phyloP scores from a whole-genome alignment of 257 asterid species.

The Gardenia jasminoides region DNA sequence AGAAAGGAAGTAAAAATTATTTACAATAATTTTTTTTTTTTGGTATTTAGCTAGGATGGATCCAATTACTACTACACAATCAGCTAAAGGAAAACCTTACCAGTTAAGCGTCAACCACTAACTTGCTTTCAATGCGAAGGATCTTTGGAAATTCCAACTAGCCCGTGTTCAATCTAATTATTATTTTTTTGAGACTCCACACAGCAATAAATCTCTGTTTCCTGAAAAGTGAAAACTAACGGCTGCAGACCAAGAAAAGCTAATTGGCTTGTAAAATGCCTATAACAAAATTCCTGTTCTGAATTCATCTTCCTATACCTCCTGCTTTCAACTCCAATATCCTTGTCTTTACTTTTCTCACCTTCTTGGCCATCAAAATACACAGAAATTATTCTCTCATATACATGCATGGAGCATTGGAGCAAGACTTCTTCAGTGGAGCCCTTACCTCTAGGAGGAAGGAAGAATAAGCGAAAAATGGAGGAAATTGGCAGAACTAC shows the following conservation, averaged over 20 bases:
- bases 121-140: not conserved
- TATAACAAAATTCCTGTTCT: too few species aligned
- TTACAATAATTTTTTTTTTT: too few species aligned
- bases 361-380: not conserved
- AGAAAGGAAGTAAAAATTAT: too few species aligned
- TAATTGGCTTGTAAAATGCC: too few species aligned
- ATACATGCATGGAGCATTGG: conserved; percentile 7
- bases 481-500: not conserved
- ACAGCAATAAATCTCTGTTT: not conserved
- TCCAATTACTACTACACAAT: too few species aligned
- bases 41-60: too few species aligned
- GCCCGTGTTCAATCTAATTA: not conserved
- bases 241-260: too few species aligned
- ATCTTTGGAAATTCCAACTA: not conserved
- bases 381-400: not conserved
- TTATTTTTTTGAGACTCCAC: too few species aligned
- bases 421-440: conserved; percentile 2
- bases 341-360: not conserved
- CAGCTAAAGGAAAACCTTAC: too few species aligned
- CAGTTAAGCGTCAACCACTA: not conserved
- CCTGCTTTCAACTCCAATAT: not conserved
- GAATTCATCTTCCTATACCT: not conserved
- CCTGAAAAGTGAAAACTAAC: not conserved
- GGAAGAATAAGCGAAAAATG: not conserved
- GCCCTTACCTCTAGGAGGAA: conserved; percentile 5